Evolutionary conservation across 805 yeast species (phyloP).

Genomic region (Babjeviella inositovora): DNA sequence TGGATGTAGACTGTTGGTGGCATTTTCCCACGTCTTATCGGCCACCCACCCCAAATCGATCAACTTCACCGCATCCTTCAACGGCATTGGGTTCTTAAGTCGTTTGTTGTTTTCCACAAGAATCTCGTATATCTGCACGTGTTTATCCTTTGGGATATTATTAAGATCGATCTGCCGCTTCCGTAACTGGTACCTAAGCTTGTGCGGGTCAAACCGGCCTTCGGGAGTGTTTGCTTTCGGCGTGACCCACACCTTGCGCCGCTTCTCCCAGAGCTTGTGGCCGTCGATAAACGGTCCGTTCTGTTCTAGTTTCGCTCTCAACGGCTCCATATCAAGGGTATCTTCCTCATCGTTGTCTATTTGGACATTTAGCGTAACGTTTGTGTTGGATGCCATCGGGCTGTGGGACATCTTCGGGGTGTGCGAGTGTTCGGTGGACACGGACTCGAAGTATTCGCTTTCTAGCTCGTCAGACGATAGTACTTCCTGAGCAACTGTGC

Average conservation of each 20-base stretch:
- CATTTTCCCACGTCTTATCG: constrained; percentile 57
- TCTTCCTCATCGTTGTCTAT: no score
- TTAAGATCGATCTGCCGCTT: constrained; percentile 11
- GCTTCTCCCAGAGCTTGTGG: constrained; percentile 48
- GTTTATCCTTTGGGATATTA: constrained; percentile 30
- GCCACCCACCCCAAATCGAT: constrained; percentile 79
- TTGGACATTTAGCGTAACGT: constrained; percentile 2
- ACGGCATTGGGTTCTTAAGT: constrained; percentile 55
- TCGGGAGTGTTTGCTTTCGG: constrained; percentile 9
- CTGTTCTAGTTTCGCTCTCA: constrained; percentile 8
- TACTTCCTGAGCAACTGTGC: no score
- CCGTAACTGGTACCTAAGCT: constrained; percentile 8
- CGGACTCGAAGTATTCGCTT: no score
- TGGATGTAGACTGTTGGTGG: constrained; percentile 22
- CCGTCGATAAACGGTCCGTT: constrained; percentile 33
- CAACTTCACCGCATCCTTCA: constrained; percentile 55
- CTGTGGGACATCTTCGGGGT: no score
- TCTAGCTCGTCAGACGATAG: no score
- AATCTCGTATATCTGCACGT: constrained; percentile 46
- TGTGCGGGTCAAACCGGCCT: constrained; percentile 3
- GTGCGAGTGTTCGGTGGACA: no score
- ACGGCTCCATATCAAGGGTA: no score
- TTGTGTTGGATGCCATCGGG: no score
- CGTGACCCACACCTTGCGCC: constrained; percentile 53
- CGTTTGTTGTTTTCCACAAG: constrained; percentile 57